Evolutionary conservation across 768 basidiomycete species (phyloP).

Genomic region (Lanmaoa pseudosensibilis): DNA sequence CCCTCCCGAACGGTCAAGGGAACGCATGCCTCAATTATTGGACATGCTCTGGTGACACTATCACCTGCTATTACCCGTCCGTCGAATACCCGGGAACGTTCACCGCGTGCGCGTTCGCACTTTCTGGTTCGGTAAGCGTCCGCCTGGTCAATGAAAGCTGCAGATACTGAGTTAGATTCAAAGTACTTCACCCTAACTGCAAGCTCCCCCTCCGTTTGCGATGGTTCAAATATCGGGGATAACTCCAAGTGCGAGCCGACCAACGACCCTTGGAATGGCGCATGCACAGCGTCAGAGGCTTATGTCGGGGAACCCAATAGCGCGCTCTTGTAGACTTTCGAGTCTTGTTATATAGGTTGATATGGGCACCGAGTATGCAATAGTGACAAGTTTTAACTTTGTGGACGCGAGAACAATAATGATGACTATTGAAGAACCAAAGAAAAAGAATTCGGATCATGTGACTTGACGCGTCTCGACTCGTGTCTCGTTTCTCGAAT

Average conservation of each 20-base stretch:
- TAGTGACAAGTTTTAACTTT: neutral
- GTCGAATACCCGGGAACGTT: constrained; percentile 12
- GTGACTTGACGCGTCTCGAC: constrained; percentile 14
- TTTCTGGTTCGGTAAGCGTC: neutral
- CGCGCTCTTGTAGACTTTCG: neutral
- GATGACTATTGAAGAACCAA: too few species aligned
- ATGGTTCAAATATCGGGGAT: neutral
- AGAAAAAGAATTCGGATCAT: too few species aligned
- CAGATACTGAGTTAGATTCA: neutral
- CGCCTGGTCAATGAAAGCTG: neutral
- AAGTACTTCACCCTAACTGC: neutral
- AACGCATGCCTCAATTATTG: constrained; percentile 9
- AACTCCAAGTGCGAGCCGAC: neutral
- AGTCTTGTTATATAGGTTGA: neutral
- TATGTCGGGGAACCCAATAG: constrained; percentile 8
- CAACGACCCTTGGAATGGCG: constrained; percentile 9
- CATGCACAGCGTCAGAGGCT: neutral
- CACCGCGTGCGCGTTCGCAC: constrained; percentile 4
- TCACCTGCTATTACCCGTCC: constrained; percentile 13
- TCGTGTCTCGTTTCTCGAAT: neutral
- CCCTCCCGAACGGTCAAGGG: neutral
- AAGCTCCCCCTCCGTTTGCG: constrained; percentile 4
- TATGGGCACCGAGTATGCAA: neutral
- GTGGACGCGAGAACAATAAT: too few species aligned
- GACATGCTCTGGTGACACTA: constrained; percentile 5